Evolutionary conservation across 148 eudicot species (phyloP), one percentile per base, ranked within the genome.

Genomic region (Cornus controversa): DNA sequence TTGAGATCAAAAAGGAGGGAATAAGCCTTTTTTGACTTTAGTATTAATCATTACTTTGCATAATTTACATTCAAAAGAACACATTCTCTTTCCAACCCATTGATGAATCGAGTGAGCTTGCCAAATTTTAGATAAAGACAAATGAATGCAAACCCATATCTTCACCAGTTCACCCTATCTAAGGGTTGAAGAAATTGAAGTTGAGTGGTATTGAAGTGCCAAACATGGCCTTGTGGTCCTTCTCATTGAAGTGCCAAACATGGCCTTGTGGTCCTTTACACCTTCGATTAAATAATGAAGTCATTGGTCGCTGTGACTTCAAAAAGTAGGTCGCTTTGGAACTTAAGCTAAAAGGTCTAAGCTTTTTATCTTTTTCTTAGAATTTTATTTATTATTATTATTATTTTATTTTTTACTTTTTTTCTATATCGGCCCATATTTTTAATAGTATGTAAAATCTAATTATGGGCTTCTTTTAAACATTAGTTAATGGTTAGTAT

Each of bases 131-230:
- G 26, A 62, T 10, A 62, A 62, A 4, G 26, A 22, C 66, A 62
- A 62, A 62, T 22, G 25, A 37, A 37, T 8, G 72, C 1, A 34
- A 4, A 25, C 72, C 54, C n/a, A n/a, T n/a, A n/a, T n/a, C n/a
- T n/a, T n/a, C n/a, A n/a, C n/a, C n/a, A n/a, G n/a, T n/a, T n/a
- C n/a, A n/a, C n/a, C n/a, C n/a, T n/a, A n/a, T n/a, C 26, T 36
- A 11, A 23, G 27, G 28, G 36, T 13, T 22, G 72, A 54, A 16
- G n/a, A 54, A 10, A 23, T 37, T 40, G n/a, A 69, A 2, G 72
- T 69, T 69, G 71, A 29, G 71, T 67, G 71, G 71, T 29, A 15
- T 54, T 18, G 37, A 66, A 66, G 37, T 16, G 69, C 37, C 40
- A 66, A 66, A 29, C 69, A 15, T 14, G 69, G 8, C 69, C 62